These are phyloP conservation scores for Cichorium intybus DNA, from an alignment of 140 eudicot species.

Conservation along the genomic window DNA sequence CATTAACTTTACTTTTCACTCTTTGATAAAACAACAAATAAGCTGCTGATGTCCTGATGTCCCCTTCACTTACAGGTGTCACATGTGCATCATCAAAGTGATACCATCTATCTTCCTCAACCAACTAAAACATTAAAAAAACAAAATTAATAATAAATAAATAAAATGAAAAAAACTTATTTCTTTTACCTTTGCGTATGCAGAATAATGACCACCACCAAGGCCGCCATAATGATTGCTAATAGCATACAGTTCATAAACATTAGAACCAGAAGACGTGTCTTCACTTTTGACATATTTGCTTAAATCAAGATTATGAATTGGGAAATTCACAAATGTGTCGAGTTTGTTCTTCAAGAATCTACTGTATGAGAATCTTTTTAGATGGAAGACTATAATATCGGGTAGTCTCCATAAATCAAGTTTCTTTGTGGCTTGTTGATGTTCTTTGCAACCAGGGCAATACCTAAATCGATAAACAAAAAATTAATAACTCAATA, in stretches of 20 bases:
- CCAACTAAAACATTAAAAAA: slow-evolving; percentile 56
- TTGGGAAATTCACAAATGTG: slow-evolving; percentile 79
- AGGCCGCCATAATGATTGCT: slow-evolving; percentile 99
- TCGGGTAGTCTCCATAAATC: slow-evolving; percentile 97
- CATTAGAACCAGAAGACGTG: slow-evolving; percentile 40
- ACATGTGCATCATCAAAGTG: slow-evolving; percentile 97
- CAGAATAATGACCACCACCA: slow-evolving; percentile 98
- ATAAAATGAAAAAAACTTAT: not conserved
- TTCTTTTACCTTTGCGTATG: slow-evolving; percentile 80
- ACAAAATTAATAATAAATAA: not conserved
- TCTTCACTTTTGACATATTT: slow-evolving; percentile 67
- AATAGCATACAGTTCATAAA: slow-evolving; percentile 81
- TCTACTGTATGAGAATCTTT: slow-evolving; percentile 91
- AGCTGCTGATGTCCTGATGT: slow-evolving; percentile 90
- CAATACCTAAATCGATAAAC: slow-evolving; percentile 68
- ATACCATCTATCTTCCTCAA: slow-evolving; percentile 92
- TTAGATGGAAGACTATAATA: slow-evolving; percentile 81
- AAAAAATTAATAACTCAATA: not conserved
- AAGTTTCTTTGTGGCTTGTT: slow-evolving; percentile 88
- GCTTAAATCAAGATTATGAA: slow-evolving; percentile 72
- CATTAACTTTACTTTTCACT: slow-evolving; percentile 44
- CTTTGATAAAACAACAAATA: slow-evolving; percentile 87
- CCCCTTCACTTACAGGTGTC: slow-evolving; percentile 77
- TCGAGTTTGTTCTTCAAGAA: slow-evolving; percentile 89
- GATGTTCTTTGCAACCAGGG: slow-evolving; percentile 88